phyloP scores from a whole-genome alignment of 805 yeast genomes.

The Metschnikowia orientalis region DNA sequence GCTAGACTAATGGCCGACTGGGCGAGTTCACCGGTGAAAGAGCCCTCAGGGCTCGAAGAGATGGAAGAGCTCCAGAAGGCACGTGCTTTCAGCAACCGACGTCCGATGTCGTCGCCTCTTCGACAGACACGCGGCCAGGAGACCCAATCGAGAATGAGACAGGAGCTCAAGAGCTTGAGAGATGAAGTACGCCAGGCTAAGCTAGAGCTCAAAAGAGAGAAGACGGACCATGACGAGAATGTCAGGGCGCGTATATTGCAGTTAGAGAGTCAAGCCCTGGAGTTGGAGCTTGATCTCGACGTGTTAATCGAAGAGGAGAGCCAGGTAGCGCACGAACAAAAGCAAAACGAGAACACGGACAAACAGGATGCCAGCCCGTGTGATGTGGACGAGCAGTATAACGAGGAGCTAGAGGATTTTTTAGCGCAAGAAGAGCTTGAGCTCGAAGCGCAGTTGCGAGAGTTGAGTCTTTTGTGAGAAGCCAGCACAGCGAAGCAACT shows the following conservation, averaged over 20 bases:
- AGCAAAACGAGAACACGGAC: too few species aligned
- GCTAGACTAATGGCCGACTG: too few species aligned
- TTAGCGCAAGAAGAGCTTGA: slow-evolving; percentile 16
- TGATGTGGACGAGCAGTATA: slow-evolving; percentile 3
- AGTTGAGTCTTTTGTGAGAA: slow-evolving; percentile 7
- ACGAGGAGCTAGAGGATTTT: slow-evolving; percentile 15
- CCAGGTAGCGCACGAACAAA: background rate
- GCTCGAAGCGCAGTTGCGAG: slow-evolving; percentile 17
- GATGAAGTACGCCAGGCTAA: slow-evolving; percentile 11
- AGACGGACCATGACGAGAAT: slow-evolving; percentile 10
- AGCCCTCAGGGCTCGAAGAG: slow-evolving; percentile 6
- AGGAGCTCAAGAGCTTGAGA: slow-evolving; percentile 11
- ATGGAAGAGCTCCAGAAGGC: slow-evolving; percentile 11
- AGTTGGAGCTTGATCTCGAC: slow-evolving; percentile 11
- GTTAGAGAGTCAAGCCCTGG: slow-evolving; percentile 13
- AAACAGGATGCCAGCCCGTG: background rate
- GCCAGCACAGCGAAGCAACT: too few species aligned
- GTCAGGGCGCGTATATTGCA: slow-evolving; percentile 3
- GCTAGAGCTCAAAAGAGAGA: slow-evolving; percentile 13
- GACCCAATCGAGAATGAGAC: slow-evolving; percentile 1
- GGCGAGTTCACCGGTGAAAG: slow-evolving; percentile 16
- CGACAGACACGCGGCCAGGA: background rate
- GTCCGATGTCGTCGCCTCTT: slow-evolving; percentile 18
- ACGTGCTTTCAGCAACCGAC: slow-evolving; percentile 12
- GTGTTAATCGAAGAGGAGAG: slow-evolving; percentile 10